Evolutionary conservation across 208 protist genomes (phyloP), one percentile per base, ranked within the genome.

Genomic region (Plasmodiophora brassicae): DNA sequence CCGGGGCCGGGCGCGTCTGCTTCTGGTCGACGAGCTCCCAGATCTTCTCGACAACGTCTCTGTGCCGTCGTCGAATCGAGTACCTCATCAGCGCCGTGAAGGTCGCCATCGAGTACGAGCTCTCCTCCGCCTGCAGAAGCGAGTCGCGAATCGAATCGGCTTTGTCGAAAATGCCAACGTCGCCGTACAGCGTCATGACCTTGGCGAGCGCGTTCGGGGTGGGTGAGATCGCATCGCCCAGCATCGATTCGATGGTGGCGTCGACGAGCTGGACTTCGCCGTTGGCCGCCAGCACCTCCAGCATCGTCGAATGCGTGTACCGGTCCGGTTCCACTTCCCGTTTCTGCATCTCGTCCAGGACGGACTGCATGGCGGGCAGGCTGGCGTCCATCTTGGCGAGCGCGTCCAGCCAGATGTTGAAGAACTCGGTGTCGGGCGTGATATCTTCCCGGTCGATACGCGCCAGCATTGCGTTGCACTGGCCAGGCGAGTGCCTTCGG

Each of bases 91-190:
- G 32, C n/a, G 65, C 65, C n/a, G 65, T 38, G 5, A 14, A 78
- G n/a, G 41, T 32, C 5, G 10, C 14, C n/a, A 78, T 44, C n/a
- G 65, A 78, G 41, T 78, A 78, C 5, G 65, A 36, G 14, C 5
- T 8, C 20, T 32, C 65, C 65, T 5, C 5, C 14, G 65, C 65
- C 5, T 5, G n/a, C 5, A 78, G 65, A 8, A 78, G n/a, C n/a
- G 65, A 78, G 41, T 78, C 65, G n/a, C 65, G 65, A 78, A 78
- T 78, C n/a, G 65, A 14, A 32, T 78, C 65, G 5, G 32, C 65
- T 5, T 32, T 5, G 10, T 78, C 65, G 5, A 38, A 5, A 32
- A 44, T 38, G 5, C n/a, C n/a, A 8, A 78, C 65, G 32, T 78
- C n/a, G 14, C 65, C 5, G n/a, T 78, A 78, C 65, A 78, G 65